phyloP scores from a whole-genome alignment of 306 rosid genomes.

The Vigna mungo region DNA sequence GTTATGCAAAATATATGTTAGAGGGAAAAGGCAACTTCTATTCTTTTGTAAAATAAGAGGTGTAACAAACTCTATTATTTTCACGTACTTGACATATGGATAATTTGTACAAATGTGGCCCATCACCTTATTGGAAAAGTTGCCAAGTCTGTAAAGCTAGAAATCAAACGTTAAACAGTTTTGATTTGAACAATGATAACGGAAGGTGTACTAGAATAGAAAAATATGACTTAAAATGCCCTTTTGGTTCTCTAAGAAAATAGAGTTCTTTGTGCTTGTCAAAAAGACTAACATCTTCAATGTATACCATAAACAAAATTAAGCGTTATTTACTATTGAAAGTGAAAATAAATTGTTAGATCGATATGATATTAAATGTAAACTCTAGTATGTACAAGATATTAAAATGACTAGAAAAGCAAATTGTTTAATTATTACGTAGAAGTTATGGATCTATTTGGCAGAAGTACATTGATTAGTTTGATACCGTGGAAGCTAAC shows the following conservation, averaged over 20 bases:
- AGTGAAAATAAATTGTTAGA: neutral
- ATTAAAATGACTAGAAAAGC: no score
- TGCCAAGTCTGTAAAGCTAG: neutral
- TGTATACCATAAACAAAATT: no score
- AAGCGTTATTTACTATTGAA: neutral
- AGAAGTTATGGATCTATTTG: neutral
- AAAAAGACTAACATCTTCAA: neutral
- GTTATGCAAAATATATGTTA: no score
- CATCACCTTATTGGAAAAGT: neutral
- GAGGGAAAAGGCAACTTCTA: no score
- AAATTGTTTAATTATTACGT: neutral
- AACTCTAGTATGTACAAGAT: neutral
- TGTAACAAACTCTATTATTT: no score
- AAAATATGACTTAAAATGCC: neutral
- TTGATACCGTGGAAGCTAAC: neutral
- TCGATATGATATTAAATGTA: neutral
- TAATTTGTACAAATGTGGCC: neutral
- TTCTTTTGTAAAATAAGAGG: no score
- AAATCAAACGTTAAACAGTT: neutral
- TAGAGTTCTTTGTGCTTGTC: neutral
- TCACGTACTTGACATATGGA: no score
- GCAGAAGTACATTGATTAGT: neutral
- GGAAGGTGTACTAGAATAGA: neutral
- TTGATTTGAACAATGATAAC: neutral
- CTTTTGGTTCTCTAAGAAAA: neutral